These are phyloP conservation scores for Fagus crenata DNA, from an alignment of 306 rosid genomes.

Conservation along the genomic window DNA sequence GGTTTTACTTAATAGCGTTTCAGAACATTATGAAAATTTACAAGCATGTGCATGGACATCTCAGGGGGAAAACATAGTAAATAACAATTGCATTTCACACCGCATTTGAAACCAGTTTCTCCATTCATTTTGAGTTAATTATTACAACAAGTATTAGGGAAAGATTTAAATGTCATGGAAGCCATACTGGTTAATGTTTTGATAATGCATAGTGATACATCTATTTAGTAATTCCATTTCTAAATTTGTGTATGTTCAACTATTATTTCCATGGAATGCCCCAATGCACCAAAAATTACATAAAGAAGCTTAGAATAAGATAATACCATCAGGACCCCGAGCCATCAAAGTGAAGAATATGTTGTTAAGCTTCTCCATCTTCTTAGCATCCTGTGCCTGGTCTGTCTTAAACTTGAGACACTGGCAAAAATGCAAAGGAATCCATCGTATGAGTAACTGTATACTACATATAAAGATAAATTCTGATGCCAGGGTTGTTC, in stretches of 20 bases:
- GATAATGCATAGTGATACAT: neutral
- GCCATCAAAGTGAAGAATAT: conserved; percentile 93
- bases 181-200: neutral
- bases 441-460: conserved; percentile 24
- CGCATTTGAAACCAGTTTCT: neutral
- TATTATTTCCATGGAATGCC: conserved; percentile 1
- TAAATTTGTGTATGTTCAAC: neutral
- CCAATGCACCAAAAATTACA: conserved; percentile 12
- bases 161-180: neutral
- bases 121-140: neutral
- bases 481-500: neutral
- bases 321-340: conserved; percentile 84
- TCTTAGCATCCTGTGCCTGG: conserved; percentile 91
- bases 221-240: neutral
- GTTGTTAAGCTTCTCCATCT: conserved; percentile 81
- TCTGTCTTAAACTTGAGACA: conserved; percentile 92
- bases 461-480: neutral
- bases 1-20: neutral
- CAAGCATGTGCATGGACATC: neutral
- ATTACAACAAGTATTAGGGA: neutral
- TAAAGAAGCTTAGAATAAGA: conserved; percentile 28
- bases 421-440: conserved; percentile 44
- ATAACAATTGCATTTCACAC: neutral
- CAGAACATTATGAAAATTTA: neutral
- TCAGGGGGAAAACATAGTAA: neutral